Evolutionary conservation across 352 stramenopile genomes (phyloP), one percentile per base, ranked within the genome.

Genomic region (Pythium guiyangense): DNA sequence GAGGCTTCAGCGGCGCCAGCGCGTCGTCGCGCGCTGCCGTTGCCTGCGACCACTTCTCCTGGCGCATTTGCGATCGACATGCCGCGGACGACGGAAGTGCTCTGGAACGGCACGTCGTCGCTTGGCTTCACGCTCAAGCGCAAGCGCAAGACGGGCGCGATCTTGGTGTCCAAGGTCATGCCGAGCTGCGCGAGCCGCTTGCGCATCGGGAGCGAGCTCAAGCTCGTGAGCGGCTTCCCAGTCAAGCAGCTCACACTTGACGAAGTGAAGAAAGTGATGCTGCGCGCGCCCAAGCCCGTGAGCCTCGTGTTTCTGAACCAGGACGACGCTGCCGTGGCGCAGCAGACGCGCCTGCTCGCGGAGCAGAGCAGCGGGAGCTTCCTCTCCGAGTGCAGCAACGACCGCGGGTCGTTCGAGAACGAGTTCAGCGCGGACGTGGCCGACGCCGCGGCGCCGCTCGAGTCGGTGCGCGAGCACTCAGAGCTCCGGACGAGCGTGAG

Each of bases 211-310:
- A 92, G 79, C 57, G 73, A 88, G 59, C 70, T 92, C 25, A 85
- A 80, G 62, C 79, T 90, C 50, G 79, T 92, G 12, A 75, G 79
- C 27, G 81, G 81, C 20, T 90, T 92, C 60, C 79, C 81, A 3
- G 77, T 92, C 15, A 70, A 79, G 62, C 75, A 80, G 18, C 68
- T 92, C 43, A 90, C 77, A 45, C 68, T 89, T 10, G 57, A 66
- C 39, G 81, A 88, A 52, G 75, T 92, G 18, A 92, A 92, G 66
- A 88, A 88, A 60, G 69, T 92, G 48, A 89, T 92, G 77, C 67
- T 88, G 17, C 54, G 71, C 56, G 79, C 79, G 5, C 77, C 79
- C 29, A 89, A 90, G 59, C 81, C 81, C 34, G 77, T 92, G 64
- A 89, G 79, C 48, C 74, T 92, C 49, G 79, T 92, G 52, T 92